Evolutionary conservation across 2,329 filamentous ascomycete species (phyloP), one percentile per base, ranked within the genome.

Genomic region (Beauveria rudraprayagi): DNA sequence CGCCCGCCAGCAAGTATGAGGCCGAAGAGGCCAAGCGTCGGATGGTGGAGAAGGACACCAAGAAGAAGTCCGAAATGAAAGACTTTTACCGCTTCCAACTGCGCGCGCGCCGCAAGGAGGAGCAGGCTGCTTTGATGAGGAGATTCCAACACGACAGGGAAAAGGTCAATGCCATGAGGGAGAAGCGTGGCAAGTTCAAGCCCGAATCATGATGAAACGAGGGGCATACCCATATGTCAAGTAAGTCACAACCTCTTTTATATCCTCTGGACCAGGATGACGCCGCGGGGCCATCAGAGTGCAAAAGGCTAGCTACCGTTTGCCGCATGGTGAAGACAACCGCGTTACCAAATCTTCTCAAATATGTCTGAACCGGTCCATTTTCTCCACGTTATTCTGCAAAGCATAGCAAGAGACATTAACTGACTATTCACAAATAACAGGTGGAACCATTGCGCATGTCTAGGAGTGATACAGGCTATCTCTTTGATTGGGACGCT

Each of bases 1-100:
- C 88, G n/a, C 86, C 90, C 1, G 92, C 90, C 1, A 83, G 87
- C 60, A 81, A 86, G 64, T 88, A 88, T 66, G 91, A 89, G 68
- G 84, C 86, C 46, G 83, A 86, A 68, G 83, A 84, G 67, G 80
- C 80, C 52, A 76, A 75, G 63, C 77, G 76, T 68, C 82, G 80
- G 72, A 82, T 86, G 77, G 76, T 84, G 69, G 84, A 89, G 72
- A 83, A 86, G 73, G 80, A 80, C 65, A 78, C 81, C 67, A 78
- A 82, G 75, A 87, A 83, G 78, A 84, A 82, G 69, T 78, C 80
- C 43, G 84, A 86, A 54, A 78, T 85, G 67, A 83, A 83, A 63
- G 87, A 90, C 72, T 95, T 95, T 71, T 95, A 95, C 73, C 80
- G 90, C 62, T 95, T 93, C 80, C 91, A 95, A 78, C 82, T 84